Evolutionary conservation across 2,329 filamentous ascomycete genomes (phyloP).

Genomic region (Cryphonectria carpinicola): DNA sequence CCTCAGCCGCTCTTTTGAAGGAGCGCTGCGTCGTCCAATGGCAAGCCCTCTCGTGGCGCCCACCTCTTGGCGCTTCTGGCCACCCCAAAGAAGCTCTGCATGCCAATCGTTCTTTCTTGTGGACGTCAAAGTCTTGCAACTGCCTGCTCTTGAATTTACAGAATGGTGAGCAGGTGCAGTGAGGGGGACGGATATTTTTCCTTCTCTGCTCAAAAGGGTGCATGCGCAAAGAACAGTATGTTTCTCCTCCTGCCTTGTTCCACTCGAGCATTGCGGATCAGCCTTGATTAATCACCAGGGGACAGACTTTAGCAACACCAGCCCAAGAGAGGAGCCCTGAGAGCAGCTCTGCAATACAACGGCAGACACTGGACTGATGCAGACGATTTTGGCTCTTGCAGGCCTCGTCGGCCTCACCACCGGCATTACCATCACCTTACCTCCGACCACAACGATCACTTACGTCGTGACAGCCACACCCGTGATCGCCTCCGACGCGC

Average conservation of each 20-base stretch:
- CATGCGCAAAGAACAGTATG: not conserved
- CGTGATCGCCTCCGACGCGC: slow-evolving; percentile 42
- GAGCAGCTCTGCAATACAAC: not conserved
- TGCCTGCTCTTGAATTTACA: too few relatives aligned
- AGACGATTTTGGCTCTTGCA: not conserved
- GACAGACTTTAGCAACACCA: not conserved
- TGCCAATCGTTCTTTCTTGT: slow-evolving; percentile 10
- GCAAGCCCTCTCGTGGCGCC: not conserved
- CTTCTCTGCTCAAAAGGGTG: not conserved
- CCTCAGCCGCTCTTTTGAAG: not conserved
- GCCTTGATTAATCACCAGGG: not conserved
- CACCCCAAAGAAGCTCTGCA: not conserved
- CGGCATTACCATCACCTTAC: not conserved
- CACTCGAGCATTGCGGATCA: too few relatives aligned
- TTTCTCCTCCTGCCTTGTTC: not conserved
- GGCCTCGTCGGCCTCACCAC: slow-evolving; percentile 3
- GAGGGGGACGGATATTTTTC: not conserved
- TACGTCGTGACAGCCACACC: slow-evolving; percentile 41
- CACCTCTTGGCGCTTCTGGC: slow-evolving; percentile 9
- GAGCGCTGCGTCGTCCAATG: not conserved
- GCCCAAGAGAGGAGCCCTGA: not conserved
- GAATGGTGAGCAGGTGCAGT: not conserved
- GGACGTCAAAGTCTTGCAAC: not conserved
- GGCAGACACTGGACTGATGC: not conserved
- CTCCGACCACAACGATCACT: slow-evolving; percentile 13